phyloP scores from a whole-genome alignment of 169 alveolate species.

The Cryptosporidium ubiquitum region DNA sequence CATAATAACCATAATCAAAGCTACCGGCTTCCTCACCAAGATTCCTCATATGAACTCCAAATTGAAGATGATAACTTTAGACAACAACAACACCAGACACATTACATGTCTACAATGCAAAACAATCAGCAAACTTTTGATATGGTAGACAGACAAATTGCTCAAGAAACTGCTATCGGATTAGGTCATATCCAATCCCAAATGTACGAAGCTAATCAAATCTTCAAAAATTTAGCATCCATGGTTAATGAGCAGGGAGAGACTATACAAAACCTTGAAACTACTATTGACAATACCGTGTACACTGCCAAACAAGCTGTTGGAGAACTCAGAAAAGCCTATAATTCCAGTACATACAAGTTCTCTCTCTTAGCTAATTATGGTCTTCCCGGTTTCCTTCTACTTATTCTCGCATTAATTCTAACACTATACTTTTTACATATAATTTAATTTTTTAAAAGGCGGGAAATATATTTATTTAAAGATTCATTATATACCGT shows the following conservation, averaged over 20 bases:
- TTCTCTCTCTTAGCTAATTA: conserved; percentile 13
- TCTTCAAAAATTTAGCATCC: conserved; percentile 36
- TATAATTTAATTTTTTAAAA: background rate
- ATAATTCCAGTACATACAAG: conserved; percentile 28
- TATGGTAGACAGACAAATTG: conserved; percentile 48
- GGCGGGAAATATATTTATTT: background rate
- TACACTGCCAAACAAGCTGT: conserved; percentile 54
- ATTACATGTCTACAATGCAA: background rate
- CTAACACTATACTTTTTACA: conserved; percentile 16
- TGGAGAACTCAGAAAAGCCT: conserved; percentile 42
- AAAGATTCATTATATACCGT: background rate
- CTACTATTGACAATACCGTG: conserved; percentile 43
- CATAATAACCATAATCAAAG: background rate
- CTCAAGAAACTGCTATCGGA: conserved; percentile 51
- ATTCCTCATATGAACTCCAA: background rate
- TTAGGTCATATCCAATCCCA: conserved; percentile 41
- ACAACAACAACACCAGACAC: background rate
- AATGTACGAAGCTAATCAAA: conserved; percentile 56
- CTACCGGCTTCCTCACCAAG: background rate
- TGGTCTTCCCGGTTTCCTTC: conserved; percentile 44
- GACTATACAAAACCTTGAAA: conserved; percentile 56
- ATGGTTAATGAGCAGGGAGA: conserved; percentile 67
- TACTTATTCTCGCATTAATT: conserved; percentile 16
- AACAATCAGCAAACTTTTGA: background rate
- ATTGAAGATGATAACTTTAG: background rate